Percentiles rank a stretch among this genome's conserved stretches.
phyloP scores from a whole-genome alignment of 805 yeast genomes.

The Pichia kluyveri region DNA sequence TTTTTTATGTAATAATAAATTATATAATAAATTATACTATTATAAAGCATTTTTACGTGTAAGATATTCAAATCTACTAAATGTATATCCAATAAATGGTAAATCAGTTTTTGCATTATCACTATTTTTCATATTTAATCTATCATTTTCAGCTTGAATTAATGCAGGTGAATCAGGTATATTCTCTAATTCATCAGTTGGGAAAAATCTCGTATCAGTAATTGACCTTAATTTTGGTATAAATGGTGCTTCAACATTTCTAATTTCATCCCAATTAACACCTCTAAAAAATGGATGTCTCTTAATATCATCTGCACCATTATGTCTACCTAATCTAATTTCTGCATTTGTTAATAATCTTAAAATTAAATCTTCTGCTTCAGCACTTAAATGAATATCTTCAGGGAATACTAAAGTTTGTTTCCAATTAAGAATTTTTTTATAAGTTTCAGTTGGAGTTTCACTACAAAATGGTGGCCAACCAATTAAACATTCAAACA shows the following conservation, averaged over 20 bases:
- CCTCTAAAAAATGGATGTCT: constrained; percentile 90
- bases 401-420: constrained; percentile 85
- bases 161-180: constrained; percentile 85
- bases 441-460: constrained; percentile 88
- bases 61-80: constrained; percentile 86
- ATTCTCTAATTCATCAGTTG: constrained; percentile 91
- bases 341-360: constrained; percentile 71
- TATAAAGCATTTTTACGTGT: constrained; percentile 59
- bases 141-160: constrained; percentile 56
- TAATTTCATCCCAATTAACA: constrained; percentile 87
- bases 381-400: constrained; percentile 81
- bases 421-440: constrained; percentile 86
- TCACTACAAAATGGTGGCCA: constrained; percentile 98
- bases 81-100: constrained; percentile 96
- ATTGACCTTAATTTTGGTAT: constrained; percentile 86
- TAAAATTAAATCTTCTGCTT: constrained; percentile 79
- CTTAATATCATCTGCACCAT: constrained; percentile 90
- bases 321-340: constrained; percentile 71
- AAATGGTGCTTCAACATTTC: constrained; percentile 87
- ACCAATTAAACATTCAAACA: constrained; percentile 93
- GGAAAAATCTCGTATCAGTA: constrained; percentile 96
- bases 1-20: no score
- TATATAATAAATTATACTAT: neutral
- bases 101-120: constrained; percentile 67
- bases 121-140: constrained; percentile 41